Evolutionary conservation across 352 stramenopile species (phyloP), one percentile per base, ranked within the genome.

Genomic region (Globisporangium spinosum): DNA sequence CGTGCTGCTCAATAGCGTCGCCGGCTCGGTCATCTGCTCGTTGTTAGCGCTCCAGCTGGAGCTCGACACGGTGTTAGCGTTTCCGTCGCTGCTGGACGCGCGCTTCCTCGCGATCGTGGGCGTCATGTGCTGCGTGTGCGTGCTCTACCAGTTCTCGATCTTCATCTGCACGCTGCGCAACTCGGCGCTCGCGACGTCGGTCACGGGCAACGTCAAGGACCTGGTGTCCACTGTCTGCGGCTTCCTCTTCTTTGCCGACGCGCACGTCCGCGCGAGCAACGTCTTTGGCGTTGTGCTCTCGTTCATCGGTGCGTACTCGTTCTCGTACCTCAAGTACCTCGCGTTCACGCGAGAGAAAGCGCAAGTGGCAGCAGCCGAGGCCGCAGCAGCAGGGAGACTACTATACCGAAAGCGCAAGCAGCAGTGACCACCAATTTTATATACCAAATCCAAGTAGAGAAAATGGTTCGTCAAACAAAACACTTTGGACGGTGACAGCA

Each of bases 151-250:
- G 70, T 87, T 92, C 60, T 83, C 84, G 7, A 76, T 92, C 58
- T 82, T 87, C 70, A 69, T 89, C 27, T 90, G 84, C 70, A 92
- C 82, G 20, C 72, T 89, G 13, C 76, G 73, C 49, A 92, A 85
- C 56, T 92, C 84, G 23, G 80, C 84, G 56, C 74, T 92, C 25
- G 86, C 84, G 23, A 92, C 84, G 22, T 90, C 84, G 0, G 82
- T 92, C 56, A 92, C 84, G 4, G 84, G 84, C 53, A 92, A 92
- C 69, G 68, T 92, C 63, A 92, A 92, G 68, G 84, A 92, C 71
- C 47, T 92, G 20, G 73, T 78, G 49, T 87, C 84, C 10, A 92
- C 84, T 0, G 53, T 85, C 8, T 77, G 80, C 35, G 79, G 82
- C 27, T 92, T 85, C 55, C 56, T 86, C 7, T 76, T 89, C 9